Evolutionary conservation across 192 early-diverging fungal genomes (phyloP), one percentile per base, ranked within the genome.

Genomic region (Allomyces macrogynus): DNA sequence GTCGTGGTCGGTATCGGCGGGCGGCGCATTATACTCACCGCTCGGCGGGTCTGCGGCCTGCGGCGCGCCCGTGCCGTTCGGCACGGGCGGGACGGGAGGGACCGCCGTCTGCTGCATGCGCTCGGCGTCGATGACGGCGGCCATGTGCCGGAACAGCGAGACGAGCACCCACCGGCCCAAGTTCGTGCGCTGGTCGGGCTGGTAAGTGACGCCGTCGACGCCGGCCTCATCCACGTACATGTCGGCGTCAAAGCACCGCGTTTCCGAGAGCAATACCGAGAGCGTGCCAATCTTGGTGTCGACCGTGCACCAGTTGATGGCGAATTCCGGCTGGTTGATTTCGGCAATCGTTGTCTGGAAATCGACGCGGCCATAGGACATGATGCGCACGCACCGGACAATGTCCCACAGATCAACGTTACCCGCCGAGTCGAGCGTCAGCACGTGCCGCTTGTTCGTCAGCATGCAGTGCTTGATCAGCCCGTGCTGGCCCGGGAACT

Each of bases 381-480:
- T 80, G n/a, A 82, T 44, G 73, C 75, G 74, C 20, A 73, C 74
- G 72, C 86, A 80, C 23, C 74, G 69, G 61, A 95, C 80, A 57
- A 99, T 80, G 75, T 99, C 93, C 96, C 96, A 99, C 32, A 96
- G 73, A 0, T 81, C 81, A 14, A 96, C 84, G 26, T 83, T 78
- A 0, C 88, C 90, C 32, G 67, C 78, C 26, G 86, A 86, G 69
- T 96, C 87, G 69, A 87, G 78, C 1, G 92, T 91, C 49, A 96
- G 68, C 0, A 93, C 87, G 69, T 89, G 86, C 62, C 91, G 80
- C 67, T 87, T 80, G 75, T 91, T 88, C 54, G 93, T 89, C 32
- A 97, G 72, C 7, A 96, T 71, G 25, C 71, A 67, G 70, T 86
- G 80, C 20, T 82, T 74, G 14, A 84, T 81, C 40, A 86, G 69